A percentile compares a stretch with the other conserved stretches of the same genome.
These are phyloP conservation scores for Candida easanensis DNA, from an alignment of 805 yeast species.

Conservation along the genomic window DNA sequence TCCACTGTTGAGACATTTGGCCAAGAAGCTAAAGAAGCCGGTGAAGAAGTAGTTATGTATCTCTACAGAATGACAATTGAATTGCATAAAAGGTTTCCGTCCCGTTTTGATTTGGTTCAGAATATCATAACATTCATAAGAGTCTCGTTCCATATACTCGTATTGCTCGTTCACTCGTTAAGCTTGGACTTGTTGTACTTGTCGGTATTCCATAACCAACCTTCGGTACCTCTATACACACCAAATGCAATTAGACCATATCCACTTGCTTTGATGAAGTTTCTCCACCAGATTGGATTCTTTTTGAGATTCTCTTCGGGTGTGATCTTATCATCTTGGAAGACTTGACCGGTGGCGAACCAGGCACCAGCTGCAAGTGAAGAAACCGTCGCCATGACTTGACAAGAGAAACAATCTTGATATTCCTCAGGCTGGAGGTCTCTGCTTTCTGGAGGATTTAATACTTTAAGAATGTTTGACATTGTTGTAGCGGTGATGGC, in stretches of 20 bases:
- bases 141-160: too few species aligned
- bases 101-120: not conserved
- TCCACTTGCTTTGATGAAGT: slow-evolving; percentile 51
- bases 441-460: slow-evolving; percentile 27
- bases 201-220: slow-evolving; percentile 48
- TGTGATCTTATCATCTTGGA: slow-evolving; percentile 40
- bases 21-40: slow-evolving; percentile 32
- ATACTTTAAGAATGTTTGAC: slow-evolving; percentile 28
- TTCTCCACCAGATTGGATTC: slow-evolving; percentile 64
- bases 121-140: too few species aligned
- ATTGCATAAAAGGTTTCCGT: not conserved
- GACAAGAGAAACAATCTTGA: slow-evolving; percentile 66
- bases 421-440: slow-evolving; percentile 37
- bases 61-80: not conserved
- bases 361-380: slow-evolving; percentile 62
- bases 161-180: not conserved
- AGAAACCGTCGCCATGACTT: slow-evolving; percentile 58
- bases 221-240: slow-evolving; percentile 60
- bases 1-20: slow-evolving; percentile 40
- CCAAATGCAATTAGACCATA: slow-evolving; percentile 55
- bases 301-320: slow-evolving; percentile 31
- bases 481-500: not conserved
- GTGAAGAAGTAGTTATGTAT: not conserved
- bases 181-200: slow-evolving; percentile 25
- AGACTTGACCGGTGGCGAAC: slow-evolving; percentile 54